Conservation (phyloP, 2,329 filamentous ascomycete genomes). For the Plectosphaerella sp. region DNA sequence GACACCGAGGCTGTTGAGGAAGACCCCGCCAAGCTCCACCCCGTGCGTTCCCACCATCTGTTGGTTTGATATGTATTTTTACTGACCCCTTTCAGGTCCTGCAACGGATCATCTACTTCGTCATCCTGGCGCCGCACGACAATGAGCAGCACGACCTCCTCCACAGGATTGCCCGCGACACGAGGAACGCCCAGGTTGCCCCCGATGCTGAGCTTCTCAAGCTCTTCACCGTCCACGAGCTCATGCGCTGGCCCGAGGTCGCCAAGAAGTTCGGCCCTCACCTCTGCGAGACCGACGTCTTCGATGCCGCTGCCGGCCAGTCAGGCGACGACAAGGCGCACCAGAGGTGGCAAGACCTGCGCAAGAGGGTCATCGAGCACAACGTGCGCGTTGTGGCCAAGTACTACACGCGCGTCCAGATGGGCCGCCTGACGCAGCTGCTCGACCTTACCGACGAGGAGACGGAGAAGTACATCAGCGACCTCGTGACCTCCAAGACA, state of each 20-base stretch:
- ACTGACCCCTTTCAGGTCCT: conserved; percentile 58
- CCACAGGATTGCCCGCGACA: conserved; percentile 84
- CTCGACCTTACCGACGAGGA: conserved; percentile 91
- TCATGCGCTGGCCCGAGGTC: conserved; percentile 98
- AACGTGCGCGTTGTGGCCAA: conserved; percentile 97
- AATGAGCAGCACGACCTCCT: conserved; percentile 98
- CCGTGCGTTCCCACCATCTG: conserved; percentile 53
- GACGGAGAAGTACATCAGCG: conserved; percentile 98
- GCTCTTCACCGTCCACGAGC: conserved; percentile 89
- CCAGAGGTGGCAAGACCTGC: conserved; percentile 87
- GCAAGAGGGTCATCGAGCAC: conserved; percentile 98
- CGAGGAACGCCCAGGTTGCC: conserved; percentile 72
- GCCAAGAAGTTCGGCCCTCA: conserved; percentile 84
- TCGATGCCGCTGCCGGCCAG: conserved; percentile 61
- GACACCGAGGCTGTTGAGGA: conserved; percentile 95
- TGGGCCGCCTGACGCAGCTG: conserved; percentile 83
- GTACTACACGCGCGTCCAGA: conserved; percentile 97
- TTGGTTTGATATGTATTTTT: not conserved
- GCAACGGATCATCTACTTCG: conserved; percentile 94
- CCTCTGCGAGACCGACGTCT: conserved; percentile 85
- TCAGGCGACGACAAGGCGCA: conserved; percentile 75
- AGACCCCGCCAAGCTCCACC: conserved; percentile 78
- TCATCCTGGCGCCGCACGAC: conserved; percentile 93
- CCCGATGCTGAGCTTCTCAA: conserved; percentile 84
- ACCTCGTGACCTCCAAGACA: conserved; percentile 94